Evolutionary conservation across 768 basidiomycete species (phyloP).

Genomic region (Termitomyces sp.): DNA sequence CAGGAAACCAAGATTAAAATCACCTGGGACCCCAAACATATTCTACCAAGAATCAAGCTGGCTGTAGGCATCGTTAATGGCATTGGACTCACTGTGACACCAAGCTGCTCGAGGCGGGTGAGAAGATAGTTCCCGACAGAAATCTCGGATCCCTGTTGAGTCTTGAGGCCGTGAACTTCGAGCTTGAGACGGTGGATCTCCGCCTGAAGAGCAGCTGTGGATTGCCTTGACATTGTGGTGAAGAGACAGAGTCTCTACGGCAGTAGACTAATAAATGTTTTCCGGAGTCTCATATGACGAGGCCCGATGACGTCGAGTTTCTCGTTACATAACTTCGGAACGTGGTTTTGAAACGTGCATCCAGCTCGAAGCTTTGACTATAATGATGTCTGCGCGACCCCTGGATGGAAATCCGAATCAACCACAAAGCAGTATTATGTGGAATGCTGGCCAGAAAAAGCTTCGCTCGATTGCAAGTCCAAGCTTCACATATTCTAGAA

Average conservation of each 20-base stretch:
- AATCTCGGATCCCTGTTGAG: constrained; percentile 34
- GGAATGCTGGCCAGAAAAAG: background rate
- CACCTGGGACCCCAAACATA: constrained; percentile 86
- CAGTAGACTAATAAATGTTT: background rate
- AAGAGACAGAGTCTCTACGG: background rate
- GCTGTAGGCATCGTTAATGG: too few relatives aligned
- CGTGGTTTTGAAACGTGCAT: background rate
- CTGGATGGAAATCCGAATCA: background rate
- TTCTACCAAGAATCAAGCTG: constrained; percentile 36
- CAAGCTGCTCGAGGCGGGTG: constrained; percentile 53
- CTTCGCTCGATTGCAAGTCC: background rate
- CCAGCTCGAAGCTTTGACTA: background rate
- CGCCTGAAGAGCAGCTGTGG: constrained; percentile 34
- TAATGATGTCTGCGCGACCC: too few relatives aligned
- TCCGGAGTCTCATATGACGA: background rate
- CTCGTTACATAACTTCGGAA: constrained; percentile 7
- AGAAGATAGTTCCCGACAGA: constrained; percentile 57
- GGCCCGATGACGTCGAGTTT: constrained; percentile 1
- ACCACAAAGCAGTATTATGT: background rate
- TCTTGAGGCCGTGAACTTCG: constrained; percentile 39
- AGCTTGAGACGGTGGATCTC: constrained; percentile 48
- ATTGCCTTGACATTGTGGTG: constrained; percentile 21
- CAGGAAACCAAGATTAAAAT: constrained; percentile 75
- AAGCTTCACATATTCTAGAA: background rate
- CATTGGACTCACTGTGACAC: constrained; percentile 42